These are phyloP conservation scores for Leptographium wingfieldii DNA, from an alignment of 2,329 filamentous ascomycete species.

Conservation along the genomic window DNA sequence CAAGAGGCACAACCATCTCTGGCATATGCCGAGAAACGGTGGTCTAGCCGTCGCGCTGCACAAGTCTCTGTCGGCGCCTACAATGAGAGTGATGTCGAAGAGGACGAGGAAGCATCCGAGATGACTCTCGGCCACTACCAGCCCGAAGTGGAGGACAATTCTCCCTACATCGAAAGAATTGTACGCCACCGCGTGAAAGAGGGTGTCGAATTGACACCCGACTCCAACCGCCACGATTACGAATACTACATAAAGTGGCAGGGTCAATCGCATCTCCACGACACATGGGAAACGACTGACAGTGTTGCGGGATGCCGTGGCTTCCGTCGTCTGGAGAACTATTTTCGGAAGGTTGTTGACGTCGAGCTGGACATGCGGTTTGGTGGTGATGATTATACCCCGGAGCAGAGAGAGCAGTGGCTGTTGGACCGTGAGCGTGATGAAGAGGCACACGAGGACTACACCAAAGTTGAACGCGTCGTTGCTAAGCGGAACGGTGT, in stretches of 20 bases:
- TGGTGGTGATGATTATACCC: conserved; percentile 60
- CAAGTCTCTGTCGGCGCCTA: conserved; percentile 53
- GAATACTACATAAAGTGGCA: conserved; percentile 97
- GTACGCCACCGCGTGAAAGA: conserved; percentile 75
- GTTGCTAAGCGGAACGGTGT: conserved; percentile 74
- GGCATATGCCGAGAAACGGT: conserved; percentile 69
- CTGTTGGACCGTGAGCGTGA: conserved; percentile 89
- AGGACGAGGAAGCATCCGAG: conserved; percentile 54
- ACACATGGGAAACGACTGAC: conserved; percentile 82
- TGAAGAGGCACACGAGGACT: conserved; percentile 77
- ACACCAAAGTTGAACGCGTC: conserved; percentile 83
- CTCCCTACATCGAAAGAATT: conserved; percentile 80
- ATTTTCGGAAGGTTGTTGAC: conserved; percentile 71
- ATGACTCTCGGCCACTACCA: conserved; percentile 58
- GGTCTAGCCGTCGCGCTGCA: conserved; percentile 76
- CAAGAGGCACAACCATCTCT: conserved; percentile 55
- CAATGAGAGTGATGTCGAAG: conserved; percentile 53
- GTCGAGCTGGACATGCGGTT: conserved; percentile 67
- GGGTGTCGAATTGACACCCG: conserved; percentile 44
- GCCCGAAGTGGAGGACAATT: conserved; percentile 58
- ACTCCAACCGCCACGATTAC: conserved; percentile 59
- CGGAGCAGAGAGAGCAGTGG: conserved; percentile 85
- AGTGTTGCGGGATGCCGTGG: conserved; percentile 67
- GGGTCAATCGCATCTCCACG: conserved; percentile 85
- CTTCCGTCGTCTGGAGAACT: conserved; percentile 85